Percentiles rank a stretch among this genome's conserved stretches.
These are phyloP conservation scores for Sarocladiaceae sp. DNA, from an alignment of 2,329 filamentous ascomycete species.

Conservation along the genomic window DNA sequence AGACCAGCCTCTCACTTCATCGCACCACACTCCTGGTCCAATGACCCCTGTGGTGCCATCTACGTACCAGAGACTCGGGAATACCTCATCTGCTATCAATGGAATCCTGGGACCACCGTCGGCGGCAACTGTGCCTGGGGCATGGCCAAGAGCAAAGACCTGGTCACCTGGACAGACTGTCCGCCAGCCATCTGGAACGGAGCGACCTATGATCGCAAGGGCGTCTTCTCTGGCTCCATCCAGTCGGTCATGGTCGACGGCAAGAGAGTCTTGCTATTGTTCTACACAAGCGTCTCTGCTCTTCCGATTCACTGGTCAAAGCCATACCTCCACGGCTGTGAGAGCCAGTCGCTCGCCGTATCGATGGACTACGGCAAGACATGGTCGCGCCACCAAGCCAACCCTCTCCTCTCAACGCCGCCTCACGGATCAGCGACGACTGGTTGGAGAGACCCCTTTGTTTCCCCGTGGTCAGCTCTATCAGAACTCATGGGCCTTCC, in stretches of 20 bases:
- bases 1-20: conserved; percentile 25
- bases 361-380: conserved; percentile 26
- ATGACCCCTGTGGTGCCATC: conserved; percentile 36
- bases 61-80: conserved; percentile 32
- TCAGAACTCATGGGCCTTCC: conserved; percentile 13
- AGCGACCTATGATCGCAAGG: conserved; percentile 32
- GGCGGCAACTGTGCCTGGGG: conserved; percentile 22
- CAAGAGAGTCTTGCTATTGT: conserved; percentile 26
- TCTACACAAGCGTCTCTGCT: conserved; percentile 35
- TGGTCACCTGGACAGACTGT: conserved; percentile 27
- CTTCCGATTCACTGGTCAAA: conserved; percentile 39
- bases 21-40: conserved; percentile 30
- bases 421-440: conserved; percentile 16
- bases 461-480: conserved; percentile 16
- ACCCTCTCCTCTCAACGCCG: conserved; percentile 15
- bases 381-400: conserved; percentile 16
- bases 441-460: conserved; percentile 22
- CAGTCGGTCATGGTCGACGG: conserved; percentile 33
- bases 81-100: conserved; percentile 36
- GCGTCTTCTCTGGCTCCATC: conserved; percentile 38
- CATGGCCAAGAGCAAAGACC: conserved; percentile 30
- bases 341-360: conserved; percentile 36
- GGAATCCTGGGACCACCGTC: conserved; percentile 17
- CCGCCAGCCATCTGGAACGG: conserved; percentile 14
- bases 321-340: conserved; percentile 34